Base-by-base conservation (phyloP, 2,329 filamentous ascomycete species). In the Magnaporthiopsis incrustans region DNA sequence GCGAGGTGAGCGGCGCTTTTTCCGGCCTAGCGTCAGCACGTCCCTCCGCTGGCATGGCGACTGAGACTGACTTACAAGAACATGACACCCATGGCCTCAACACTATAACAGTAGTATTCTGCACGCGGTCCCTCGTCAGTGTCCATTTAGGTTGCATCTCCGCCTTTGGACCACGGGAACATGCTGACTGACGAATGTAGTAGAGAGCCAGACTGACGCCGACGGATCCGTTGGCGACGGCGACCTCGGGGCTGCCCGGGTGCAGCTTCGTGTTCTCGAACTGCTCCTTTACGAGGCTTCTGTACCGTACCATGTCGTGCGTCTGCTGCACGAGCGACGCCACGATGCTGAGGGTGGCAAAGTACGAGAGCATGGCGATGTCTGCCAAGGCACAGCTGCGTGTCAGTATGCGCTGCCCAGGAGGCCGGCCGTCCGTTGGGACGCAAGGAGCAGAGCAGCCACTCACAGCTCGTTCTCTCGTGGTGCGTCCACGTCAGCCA, bases 401-500 rank as follows among this genome's bases (percentile, higher is more conserved):
- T 35, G 11, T 35, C 33, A 35, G 33, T 12, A 3, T 35, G 11
- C 33, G 11, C 11, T 12, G 11, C 33, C 33, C 11, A 35, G 33
- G 33, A 35, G 1, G 38, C 14, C 38, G 14, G 8, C 12, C 11
- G 33, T 35, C 33, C 33, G 32, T 10, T 33, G 32, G 4, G 32
- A 33, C 4, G 32, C 32, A 5, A 12, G 35, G 4, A 38, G 35
- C 14, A 38, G 35, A 15, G 35, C 35, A 38, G 12, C 44, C 14
- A 63, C 70, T 66, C 65, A 71, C 70, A 71, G 26, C 68, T 69
- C 32, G 67, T 63, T 38, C 69, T 66, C 59, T 71, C 69, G 26
- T 70, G 65, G 44, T 70, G 69, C 26, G 65, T 59, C 68, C 67
- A 71, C 3, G 70, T 70, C 38, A 71, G 64, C 70, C 70, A 71